Base-by-base conservation (phyloP, 1,284 basidiomycete genomes). In the Trichosporon ovoides region DNA sequence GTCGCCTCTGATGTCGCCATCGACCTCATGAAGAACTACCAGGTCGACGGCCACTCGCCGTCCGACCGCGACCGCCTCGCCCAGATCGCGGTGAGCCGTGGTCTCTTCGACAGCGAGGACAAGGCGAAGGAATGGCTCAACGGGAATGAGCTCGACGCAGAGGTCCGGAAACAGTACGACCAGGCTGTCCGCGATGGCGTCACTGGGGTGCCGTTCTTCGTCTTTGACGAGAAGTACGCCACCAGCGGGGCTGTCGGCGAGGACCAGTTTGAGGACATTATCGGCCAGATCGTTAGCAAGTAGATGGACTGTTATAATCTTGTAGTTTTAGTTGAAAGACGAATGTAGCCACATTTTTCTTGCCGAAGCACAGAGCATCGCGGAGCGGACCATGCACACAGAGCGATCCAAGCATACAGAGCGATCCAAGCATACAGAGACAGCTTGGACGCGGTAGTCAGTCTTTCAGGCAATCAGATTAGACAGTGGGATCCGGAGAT, bases 171-270 rank as follows among this genome's bases (percentile, higher is more conserved):
- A 51, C 67, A 63, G 11, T 76, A 75, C 61, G 38, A 46, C 16
- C 52, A 55, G 1, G 73, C 71, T 7, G 59, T 66, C 33, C 53
- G 55, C 12, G 57, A 74, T 38, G 78, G 79, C 3, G 73, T 80
- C 48, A 71, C 71, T 0, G 79, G 79, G 12, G 79, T 80, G 0
- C 79, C 80, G 5, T 79, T 79, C 70, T 78, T 78, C 33, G 70
- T 77, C 9, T 70, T 77, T 36, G 64, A 77, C 37, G 68, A 67
- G 33, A 75, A 72, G 57, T 77, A 71, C 51, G 76, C 71, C 6
- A 67, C 73, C 18, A 71, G 67, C 19, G 77, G 77, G 5, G 79
- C 79, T 2, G 73, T 79, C 58, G 78, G 78, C 24, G 72, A 76
- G 18, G 78, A 79, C 14, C 72, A 77, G 40, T 81, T 81, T 64